Conservation (phyloP, 208 protist genomes). For the Leishmania mexicana region DNA sequence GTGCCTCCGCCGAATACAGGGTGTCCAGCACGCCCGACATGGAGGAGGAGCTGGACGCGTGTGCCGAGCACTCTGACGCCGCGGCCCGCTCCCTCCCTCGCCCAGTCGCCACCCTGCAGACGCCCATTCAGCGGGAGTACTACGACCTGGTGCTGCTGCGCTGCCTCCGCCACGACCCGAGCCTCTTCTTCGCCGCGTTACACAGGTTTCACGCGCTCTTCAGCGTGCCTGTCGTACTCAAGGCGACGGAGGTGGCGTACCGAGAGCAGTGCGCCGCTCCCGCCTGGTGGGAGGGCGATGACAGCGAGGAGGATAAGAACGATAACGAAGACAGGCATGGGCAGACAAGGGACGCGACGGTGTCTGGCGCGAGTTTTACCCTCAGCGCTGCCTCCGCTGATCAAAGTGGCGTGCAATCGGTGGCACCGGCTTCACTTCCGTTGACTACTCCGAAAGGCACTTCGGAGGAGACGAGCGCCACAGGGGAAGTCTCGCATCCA, state of each 20-base stretch:
- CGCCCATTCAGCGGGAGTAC: constrained; percentile 52
- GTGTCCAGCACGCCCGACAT: background rate
- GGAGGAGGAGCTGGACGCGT: background rate
- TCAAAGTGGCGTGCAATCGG: background rate
- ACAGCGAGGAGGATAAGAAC: constrained; percentile 9
- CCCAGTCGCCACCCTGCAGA: constrained; percentile 15
- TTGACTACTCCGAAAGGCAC: background rate
- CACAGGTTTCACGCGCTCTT: constrained; percentile 34
- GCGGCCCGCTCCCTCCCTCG: background rate
- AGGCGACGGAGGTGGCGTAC: constrained; percentile 46
- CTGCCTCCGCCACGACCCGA: constrained; percentile 43
- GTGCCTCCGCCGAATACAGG: constrained; percentile 20
- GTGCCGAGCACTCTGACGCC: background rate
- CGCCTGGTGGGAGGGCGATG: constrained; percentile 20
- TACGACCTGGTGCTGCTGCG: constrained; percentile 77
- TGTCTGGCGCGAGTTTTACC: background rate
- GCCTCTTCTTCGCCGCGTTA: constrained; percentile 35
- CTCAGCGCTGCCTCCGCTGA: background rate
- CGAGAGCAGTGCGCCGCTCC: constrained; percentile 22
- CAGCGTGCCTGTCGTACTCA: constrained; percentile 39
- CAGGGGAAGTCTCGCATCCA: background rate
- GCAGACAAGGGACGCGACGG: background rate
- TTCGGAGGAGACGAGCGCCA: background rate
- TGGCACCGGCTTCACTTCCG: background rate
- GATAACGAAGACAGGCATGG: background rate